Conservation (phyloP, 78 protist genomes). For the Dictyostelium capitatum region DNA sequence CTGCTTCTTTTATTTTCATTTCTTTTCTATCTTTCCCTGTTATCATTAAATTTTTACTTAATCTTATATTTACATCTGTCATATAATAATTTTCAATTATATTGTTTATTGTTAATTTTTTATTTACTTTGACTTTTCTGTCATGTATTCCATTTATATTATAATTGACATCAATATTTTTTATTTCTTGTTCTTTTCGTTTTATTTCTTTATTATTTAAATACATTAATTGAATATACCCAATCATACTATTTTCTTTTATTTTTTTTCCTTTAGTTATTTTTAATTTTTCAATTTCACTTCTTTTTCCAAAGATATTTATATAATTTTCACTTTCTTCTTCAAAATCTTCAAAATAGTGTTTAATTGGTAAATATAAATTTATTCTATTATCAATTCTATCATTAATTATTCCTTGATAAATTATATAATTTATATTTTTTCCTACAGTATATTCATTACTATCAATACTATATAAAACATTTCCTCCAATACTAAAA, state of each 20-base stretch:
- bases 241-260: constrained; percentile 11
- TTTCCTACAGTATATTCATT: background rate
- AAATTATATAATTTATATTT: background rate
- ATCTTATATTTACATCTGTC: constrained; percentile 9
- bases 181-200: background rate
- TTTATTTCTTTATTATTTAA: constrained; percentile 24
- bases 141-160: background rate
- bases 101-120: constrained; percentile 15
- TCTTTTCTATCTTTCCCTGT: constrained; percentile 25
- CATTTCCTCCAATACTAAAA: background rate
- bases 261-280: constrained; percentile 9
- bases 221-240: constrained; percentile 16
- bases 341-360: constrained; percentile 24
- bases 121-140: background rate
- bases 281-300: constrained; percentile 19
- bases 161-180: background rate
- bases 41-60: constrained; percentile 38
- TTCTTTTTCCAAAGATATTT: background rate
- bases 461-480: constrained; percentile 12
- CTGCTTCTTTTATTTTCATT: constrained; percentile 7
- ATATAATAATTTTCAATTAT: constrained; percentile 14
- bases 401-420: constrained; percentile 21
- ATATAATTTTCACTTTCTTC: constrained; percentile 7
- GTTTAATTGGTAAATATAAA: constrained; percentile 26
- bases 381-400: background rate